These are phyloP conservation scores for Phialemoniopsis sp. DNA, from an alignment of 2,329 filamentous ascomycete species.

Conservation along the genomic window DNA sequence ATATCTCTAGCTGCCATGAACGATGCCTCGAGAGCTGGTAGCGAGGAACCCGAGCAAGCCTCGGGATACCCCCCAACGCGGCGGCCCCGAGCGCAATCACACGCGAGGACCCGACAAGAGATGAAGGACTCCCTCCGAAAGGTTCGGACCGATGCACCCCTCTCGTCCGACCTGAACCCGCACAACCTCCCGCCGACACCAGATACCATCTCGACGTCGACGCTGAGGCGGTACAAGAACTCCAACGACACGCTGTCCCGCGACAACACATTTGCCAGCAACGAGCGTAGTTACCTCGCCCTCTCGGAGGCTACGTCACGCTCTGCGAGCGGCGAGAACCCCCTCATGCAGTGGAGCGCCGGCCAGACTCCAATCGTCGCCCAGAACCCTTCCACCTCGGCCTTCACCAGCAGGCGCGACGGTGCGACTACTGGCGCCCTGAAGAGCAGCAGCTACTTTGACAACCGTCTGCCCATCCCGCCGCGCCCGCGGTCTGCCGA, in stretches of 20 bases:
- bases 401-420: slow-evolving; percentile 23
- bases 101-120: slow-evolving; percentile 33
- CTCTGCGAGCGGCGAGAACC: slow-evolving; percentile 12
- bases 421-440: slow-evolving; percentile 10
- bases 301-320: slow-evolving; percentile 21
- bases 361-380: slow-evolving; percentile 1
- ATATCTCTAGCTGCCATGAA: slow-evolving; percentile 18
- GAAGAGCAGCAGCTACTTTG: slow-evolving; percentile 14
- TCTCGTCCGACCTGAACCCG: slow-evolving; percentile 33
- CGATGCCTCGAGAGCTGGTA: slow-evolving; percentile 22
- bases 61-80: slow-evolving; percentile 8
- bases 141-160: slow-evolving; percentile 43
- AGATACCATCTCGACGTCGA: slow-evolving; percentile 55
- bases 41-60: slow-evolving; percentile 16
- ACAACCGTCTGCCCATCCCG: slow-evolving; percentile 22
- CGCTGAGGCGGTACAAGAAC: slow-evolving; percentile 43
- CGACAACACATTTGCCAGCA: slow-evolving; percentile 15
- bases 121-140: slow-evolving; percentile 43
- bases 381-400: slow-evolving; percentile 23
- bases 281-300: slow-evolving; percentile 25
- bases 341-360: slow-evolving; percentile 3
- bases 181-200: slow-evolving; percentile 52
- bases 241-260: slow-evolving; percentile 43
- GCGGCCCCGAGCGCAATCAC: slow-evolving; percentile 11
- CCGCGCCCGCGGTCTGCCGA: slow-evolving; percentile 42